Evolutionary conservation across 768 basidiomycete genomes (phyloP), one percentile per base, ranked within the genome.

Genomic region (Suillus tomentosus): DNA sequence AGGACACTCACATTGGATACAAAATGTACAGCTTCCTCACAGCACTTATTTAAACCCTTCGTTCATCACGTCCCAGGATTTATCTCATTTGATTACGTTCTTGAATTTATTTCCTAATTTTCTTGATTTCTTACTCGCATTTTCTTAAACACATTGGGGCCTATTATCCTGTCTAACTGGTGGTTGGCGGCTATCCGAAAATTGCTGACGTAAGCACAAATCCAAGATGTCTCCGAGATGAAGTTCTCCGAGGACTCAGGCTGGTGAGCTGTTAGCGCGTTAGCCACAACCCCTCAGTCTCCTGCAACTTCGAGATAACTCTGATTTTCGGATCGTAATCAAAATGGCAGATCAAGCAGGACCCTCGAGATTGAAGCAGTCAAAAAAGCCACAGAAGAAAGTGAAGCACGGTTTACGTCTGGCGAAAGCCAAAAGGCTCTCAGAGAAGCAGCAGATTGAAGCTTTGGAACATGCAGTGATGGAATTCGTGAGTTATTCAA

Each of bases 371-470:
- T 51, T 43, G 8, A 75, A 63, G 61, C n/a, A 39, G 17, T 10
- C 3, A 27, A 54, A 60, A 56, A 60, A 62, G 37, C 13, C 61
- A 19, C 68, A 68, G 61, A 73, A 67, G 58, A 53, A 43, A 8
- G 64, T 60, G 47, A 69, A 68, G 43, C 62, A 45, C 2, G 39
- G 37, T 8, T 34, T 65, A 39, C 69, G 66, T n/a, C 31, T 67
- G 31, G 51, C 54, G 5, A 82, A 80, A 67, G 63, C 74, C 34
- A 83, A 81, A 70, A 84, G 79, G 72, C 57, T 77, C 34, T 71
- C 78, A 7, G 82, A 82, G 66, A 83, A 82, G 66, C 82, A 85
- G 65, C 79, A 79, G 64, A 74, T 87, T 13, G 84, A 86, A 9
- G 73, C 74, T 0, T 71, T 89, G 43, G 85, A 89, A 60, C 74